Conservation (phyloP, 176 grass and related monocot species). For the Miscanthus lutarioriparius region DNA sequence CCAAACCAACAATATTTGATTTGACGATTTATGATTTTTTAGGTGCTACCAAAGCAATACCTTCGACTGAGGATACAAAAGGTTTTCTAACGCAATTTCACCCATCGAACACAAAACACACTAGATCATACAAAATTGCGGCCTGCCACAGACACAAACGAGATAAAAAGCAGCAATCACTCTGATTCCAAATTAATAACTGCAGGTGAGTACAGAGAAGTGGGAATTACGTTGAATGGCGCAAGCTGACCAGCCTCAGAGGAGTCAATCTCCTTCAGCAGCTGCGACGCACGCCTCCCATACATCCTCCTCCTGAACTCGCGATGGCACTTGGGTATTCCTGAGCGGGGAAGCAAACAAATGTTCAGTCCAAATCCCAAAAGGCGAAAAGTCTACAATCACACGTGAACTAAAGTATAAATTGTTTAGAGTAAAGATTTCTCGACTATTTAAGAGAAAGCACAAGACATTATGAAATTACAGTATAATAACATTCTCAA, state of each 20-base stretch:
- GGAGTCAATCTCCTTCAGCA: slow-evolving; percentile 71
- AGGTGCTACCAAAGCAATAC: background rate
- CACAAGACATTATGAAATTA: background rate
- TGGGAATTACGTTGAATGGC: slow-evolving; percentile 53
- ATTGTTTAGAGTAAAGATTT: background rate
- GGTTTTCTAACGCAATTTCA: background rate
- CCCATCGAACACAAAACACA: background rate
- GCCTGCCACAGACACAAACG: background rate
- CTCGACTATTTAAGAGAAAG: background rate
- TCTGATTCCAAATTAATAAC: background rate
- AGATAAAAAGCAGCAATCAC: background rate
- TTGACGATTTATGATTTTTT: background rate
- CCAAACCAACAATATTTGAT: background rate
- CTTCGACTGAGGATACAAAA: background rate
- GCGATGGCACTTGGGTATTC: background rate
- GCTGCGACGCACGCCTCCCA: slow-evolving; percentile 68
- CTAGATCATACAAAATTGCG: background rate
- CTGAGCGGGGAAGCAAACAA: background rate
- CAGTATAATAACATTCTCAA: background rate
- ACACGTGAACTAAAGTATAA: background rate
- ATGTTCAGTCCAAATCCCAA: background rate
- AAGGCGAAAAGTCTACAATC: background rate
- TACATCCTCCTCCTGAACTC: slow-evolving; percentile 53
- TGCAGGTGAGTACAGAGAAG: background rate
- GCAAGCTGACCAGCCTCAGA: slow-evolving; percentile 75